Base-by-base conservation (phyloP, 306 rosid species). In the Crotalaria pallida region DNA sequence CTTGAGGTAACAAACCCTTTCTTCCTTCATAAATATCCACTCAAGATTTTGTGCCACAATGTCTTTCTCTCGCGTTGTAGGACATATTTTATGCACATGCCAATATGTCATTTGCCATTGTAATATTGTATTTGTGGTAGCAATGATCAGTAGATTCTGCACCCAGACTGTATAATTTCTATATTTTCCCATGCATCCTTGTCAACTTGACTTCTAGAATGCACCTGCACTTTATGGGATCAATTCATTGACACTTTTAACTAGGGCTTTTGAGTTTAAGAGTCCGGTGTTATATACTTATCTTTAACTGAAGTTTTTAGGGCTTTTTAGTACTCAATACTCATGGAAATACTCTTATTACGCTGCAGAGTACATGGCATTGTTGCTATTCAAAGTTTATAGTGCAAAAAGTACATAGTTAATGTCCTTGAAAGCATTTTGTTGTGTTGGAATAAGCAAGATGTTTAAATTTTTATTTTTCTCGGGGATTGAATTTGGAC, bases 1-100 rank as follows among this genome's bases (percentile, higher is more conserved):
- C 87, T 94, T 11, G 91, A 91, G 89, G 99, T 91, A 79, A 71
- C 55, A 43, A 26, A 0, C 16, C 10, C 53, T 47, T 58, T 57
- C 65, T 56, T 49, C 41, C 69, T 34, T 36, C 17, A 7, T 34
- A 34, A 34, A 29, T 50, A 34, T 31, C 18, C 17, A 19, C 67
- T 71, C 4, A 58, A 58, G 23, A 8, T 58, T 17, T 56, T 10
- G 23, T 5, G 48, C 7, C 18, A 18, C 3, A 38, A 5, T 27
- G 15, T 41, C 29, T 22, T 38, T 11, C 31, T 68, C 16, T 60
- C 9, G 6, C 16, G 9, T n/a, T 49, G 72, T 22, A 62, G 50
- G 12, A 11, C 15, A 56, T 70, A 6, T 26, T 44, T 49, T 18
- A 58, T 18, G 58, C 4, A 18, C 24, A 45, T 44, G 48, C 67